A percentile compares a stretch with the other conserved stretches of the same genome.
Evolutionary conservation across 2,329 filamentous ascomycete genomes (phyloP).

Genomic region (Dactylellina sp.): DNA sequence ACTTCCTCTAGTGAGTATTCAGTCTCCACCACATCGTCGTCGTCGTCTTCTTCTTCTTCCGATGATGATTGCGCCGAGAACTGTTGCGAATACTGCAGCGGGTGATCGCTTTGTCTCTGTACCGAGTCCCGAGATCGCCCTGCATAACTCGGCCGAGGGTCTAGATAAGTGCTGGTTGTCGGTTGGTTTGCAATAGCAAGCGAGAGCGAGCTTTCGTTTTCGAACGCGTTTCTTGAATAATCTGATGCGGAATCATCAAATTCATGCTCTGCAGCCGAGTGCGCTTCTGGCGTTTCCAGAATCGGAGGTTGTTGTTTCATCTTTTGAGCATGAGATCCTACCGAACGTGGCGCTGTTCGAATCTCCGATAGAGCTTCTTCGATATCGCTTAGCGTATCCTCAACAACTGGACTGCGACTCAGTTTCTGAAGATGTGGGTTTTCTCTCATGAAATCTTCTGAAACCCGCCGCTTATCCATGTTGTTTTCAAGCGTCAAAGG

Average conservation of each 20-base stretch:
- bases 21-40: conserved; percentile 46
- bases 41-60: conserved; percentile 55
- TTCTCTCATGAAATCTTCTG: conserved; percentile 49
- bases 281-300: conserved; percentile 45
- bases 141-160: conserved; percentile 33
- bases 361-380: conserved; percentile 96
- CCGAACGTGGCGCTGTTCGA: conserved; percentile 56
- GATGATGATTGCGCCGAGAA: conserved; percentile 58
- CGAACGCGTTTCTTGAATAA: conserved; percentile 58
- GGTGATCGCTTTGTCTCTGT: conserved; percentile 32
- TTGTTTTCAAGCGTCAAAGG: conserved; percentile 48
- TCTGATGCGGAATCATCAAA: conserved; percentile 60
- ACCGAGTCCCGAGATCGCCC: conserved; percentile 43
- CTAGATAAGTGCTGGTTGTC: conserved; percentile 34
- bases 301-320: conserved; percentile 66
- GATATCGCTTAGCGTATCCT: conserved; percentile 94
- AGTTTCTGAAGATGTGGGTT: conserved; percentile 49
- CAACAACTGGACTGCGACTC: conserved; percentile 78
- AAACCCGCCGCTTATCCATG: conserved; percentile 47
- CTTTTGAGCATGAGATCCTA: conserved; percentile 42
- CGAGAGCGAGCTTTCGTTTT: conserved; percentile 46
- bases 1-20: conserved; percentile 74
- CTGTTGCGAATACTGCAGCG: conserved; percentile 61
- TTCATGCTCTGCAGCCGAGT: conserved; percentile 50
- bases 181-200: conserved; percentile 37